These are phyloP conservation scores for Meira miltonrushii DNA, from an alignment of 1,284 basidiomycete genomes.

Conservation along the genomic window DNA sequence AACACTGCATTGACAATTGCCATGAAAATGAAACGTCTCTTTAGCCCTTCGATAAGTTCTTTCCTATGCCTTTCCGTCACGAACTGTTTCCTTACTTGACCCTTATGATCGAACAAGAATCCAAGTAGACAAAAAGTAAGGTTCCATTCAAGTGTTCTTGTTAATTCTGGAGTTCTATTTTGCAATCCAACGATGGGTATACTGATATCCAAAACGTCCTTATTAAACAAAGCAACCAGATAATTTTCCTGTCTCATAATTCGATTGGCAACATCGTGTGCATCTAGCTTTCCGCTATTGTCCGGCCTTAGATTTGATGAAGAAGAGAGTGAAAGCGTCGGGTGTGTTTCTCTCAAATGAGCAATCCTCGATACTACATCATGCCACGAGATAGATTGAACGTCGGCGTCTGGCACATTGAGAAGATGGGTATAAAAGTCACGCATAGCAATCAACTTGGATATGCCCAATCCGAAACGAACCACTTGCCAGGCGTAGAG, in stretches of 20 bases:
- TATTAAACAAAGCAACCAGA: constrained; percentile 94
- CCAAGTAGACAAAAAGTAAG: constrained; percentile 88
- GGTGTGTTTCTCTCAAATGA: constrained; percentile 38
- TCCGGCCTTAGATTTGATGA: constrained; percentile 10
- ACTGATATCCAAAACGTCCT: constrained; percentile 81
- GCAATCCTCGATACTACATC: constrained; percentile 80
- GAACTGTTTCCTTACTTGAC: constrained; percentile 83
- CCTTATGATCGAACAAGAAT: constrained; percentile 81
- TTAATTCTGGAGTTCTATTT: constrained; percentile 63
- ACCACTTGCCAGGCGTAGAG: constrained; percentile 65
- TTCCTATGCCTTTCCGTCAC: constrained; percentile 73
- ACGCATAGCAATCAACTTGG: constrained; percentile 82
- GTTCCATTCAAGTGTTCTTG: constrained; percentile 91
- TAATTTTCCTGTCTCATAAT: constrained; percentile 98
- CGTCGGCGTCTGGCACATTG: constrained; percentile 68
- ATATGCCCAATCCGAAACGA: constrained; percentile 58
- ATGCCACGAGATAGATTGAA: constrained; percentile 94
- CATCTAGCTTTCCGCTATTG: constrained; percentile 62
- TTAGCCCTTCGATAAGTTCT: constrained; percentile 76
- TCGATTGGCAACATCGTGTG: constrained; percentile 91
- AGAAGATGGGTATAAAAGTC: constrained; percentile 68
- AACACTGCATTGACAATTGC: constrained; percentile 89
- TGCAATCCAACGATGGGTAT: constrained; percentile 64
- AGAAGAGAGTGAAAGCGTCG: constrained; percentile 31
- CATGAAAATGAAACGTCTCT: constrained; percentile 86